A percentile compares a stretch with the other conserved stretches of the same genome.
phyloP scores from a whole-genome alignment of 2,329 filamentous ascomycete species.

The Penicillium sp. region DNA sequence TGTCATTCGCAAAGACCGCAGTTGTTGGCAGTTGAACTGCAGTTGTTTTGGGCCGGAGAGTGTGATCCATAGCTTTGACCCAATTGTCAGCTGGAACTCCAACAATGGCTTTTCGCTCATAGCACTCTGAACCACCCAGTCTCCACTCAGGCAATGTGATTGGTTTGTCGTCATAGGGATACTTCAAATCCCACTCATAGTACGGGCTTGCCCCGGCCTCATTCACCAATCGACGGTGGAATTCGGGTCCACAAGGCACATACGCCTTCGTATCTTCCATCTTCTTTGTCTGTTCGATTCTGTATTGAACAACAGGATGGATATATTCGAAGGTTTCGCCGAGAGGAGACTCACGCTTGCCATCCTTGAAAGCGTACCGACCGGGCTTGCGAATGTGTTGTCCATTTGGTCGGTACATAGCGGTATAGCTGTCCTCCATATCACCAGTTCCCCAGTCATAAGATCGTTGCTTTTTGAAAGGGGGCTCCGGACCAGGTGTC shows the following conservation, averaged over 20 bases:
- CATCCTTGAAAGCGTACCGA: constrained; percentile 5
- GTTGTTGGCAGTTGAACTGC: too few species aligned
- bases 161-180: constrained; percentile 1
- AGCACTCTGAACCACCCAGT: constrained; percentile 16
- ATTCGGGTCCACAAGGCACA: constrained; percentile 11
- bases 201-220: background rate
- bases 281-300: constrained; percentile 6
- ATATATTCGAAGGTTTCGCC: constrained; percentile 19
- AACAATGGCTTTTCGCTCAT: constrained; percentile 17
- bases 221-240: constrained; percentile 7
- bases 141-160: constrained; percentile 15
- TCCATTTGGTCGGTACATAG: constrained; percentile 17
- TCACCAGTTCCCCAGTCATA: constrained; percentile 19
- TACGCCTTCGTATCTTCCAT: background rate
- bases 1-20: too few species aligned
- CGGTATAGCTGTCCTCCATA: constrained; percentile 15
- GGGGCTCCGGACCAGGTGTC: background rate
- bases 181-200: constrained; percentile 4
- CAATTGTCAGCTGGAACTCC: background rate
- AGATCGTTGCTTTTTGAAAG: background rate
- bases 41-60: too few species aligned
- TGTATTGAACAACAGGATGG: constrained; percentile 20
- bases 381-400: constrained; percentile 15
- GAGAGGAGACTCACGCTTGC: background rate
- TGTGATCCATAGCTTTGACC: too few species aligned